These are phyloP conservation scores for Henckelia pumila DNA, from an alignment of 257 asterid species.

Conservation along the genomic window DNA sequence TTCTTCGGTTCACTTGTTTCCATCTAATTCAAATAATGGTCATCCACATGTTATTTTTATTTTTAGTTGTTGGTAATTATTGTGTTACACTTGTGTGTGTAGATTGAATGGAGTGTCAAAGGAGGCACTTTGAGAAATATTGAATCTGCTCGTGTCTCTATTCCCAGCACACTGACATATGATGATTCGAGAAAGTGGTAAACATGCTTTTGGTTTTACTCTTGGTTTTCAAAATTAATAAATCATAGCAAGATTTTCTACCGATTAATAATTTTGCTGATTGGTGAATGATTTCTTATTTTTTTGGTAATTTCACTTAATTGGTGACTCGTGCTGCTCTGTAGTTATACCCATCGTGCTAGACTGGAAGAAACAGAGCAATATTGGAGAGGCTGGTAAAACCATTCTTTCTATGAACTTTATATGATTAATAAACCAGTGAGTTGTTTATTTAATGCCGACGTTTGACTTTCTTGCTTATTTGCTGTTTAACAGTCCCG, in stretches of 20 bases:
- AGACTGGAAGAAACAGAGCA: conserved; percentile 85
- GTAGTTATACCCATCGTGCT: conserved; percentile 88
- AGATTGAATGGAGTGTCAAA: conserved; percentile 98
- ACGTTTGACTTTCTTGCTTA: neutral
- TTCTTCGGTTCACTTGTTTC: neutral
- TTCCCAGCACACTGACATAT: conserved; percentile 77
- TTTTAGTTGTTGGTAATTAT: conserved; percentile 11
- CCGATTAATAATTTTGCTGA: neutral
- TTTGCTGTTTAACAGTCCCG: neutral
- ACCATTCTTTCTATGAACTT: conserved; percentile 15
- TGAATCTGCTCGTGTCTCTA: conserved; percentile 88
- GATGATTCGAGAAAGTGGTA: conserved; percentile 86
- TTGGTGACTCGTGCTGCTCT: conserved; percentile 28
- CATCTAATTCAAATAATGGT: neutral
- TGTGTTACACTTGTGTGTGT: conserved; percentile 19
- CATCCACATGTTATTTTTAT: neutral
- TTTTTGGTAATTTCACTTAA: neutral
- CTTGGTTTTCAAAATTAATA: conserved; percentile 12
- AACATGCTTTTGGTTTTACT: conserved; percentile 24
- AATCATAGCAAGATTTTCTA: conserved; percentile 21
- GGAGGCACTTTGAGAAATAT: conserved; percentile 84
- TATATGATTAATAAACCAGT: neutral
- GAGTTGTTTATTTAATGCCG: conserved; percentile 1
- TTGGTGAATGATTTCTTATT: no score
- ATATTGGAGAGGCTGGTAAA: conserved; percentile 95